Evolutionary conservation across 202 grass and related monocot genomes (phyloP).

Genomic region (Musa balbisiana): DNA sequence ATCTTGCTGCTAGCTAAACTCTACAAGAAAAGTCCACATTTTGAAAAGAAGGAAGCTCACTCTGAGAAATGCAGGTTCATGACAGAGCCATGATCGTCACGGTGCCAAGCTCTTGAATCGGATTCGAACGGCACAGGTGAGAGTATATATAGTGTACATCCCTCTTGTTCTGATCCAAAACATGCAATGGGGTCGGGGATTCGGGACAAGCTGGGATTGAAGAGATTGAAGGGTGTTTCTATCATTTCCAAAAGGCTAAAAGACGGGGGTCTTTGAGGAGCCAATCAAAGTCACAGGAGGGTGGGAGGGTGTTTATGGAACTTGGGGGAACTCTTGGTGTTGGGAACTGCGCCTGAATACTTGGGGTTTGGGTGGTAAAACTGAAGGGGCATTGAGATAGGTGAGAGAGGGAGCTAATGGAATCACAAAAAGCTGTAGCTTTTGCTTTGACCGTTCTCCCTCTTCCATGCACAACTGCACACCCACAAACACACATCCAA

Average conservation of each 20-base stretch:
- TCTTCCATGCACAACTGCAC: background rate
- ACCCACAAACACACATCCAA: constrained; percentile 4
- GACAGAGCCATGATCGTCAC: no score
- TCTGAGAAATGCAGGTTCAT: no score
- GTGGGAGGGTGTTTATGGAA: background rate
- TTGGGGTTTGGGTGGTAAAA: background rate
- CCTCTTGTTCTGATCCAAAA: background rate
- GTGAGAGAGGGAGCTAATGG: constrained; percentile 10
- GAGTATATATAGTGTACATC: background rate
- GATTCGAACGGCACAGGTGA: no score
- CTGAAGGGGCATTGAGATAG: background rate
- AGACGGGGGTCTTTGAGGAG: background rate
- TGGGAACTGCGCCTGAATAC: background rate
- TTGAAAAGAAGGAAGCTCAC: no score
- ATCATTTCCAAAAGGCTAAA: background rate
- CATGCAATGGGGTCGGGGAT: background rate
- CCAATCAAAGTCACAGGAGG: background rate
- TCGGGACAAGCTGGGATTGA: background rate
- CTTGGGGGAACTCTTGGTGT: background rate
- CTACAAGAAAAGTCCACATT: no score
- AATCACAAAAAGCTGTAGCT: constrained; percentile 4
- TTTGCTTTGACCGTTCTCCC: constrained; percentile 4
- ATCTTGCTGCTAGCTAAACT: background rate
- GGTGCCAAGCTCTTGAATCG: no score
- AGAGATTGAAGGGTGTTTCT: background rate